Percentiles rank a stretch among this genome's conserved stretches.
Evolutionary conservation across 306 rosid genomes (phyloP).

Genomic region (Lathyrus aphaca): DNA sequence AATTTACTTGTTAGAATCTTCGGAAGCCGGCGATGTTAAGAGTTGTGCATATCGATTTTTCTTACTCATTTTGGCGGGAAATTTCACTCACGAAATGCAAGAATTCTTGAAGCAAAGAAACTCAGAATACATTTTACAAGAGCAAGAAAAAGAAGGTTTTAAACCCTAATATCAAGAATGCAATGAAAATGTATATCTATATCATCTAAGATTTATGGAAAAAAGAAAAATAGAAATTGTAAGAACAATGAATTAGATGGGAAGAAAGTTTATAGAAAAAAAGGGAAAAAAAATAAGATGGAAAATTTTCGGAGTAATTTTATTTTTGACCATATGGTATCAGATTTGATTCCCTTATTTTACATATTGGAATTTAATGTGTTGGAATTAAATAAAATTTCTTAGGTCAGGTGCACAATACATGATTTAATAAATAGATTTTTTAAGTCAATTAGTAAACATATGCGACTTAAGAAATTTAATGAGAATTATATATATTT

Average conservation of each 20-base stretch:
- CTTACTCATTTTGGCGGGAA: slow-evolving; percentile 44
- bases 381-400: no score
- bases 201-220: background rate
- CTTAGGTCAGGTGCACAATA: no score
- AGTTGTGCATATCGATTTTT: slow-evolving; percentile 16
- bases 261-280: no score
- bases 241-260: background rate
- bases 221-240: background rate
- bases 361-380: no score
- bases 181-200: background rate
- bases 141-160: slow-evolving; percentile 15
- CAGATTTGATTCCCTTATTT: no score
- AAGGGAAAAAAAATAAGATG: no score
- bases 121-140: background rate
- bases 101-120: slow-evolving; percentile 16
- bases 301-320: no score
- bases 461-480: no score
- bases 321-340: no score
- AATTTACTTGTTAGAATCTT: slow-evolving; percentile 46
- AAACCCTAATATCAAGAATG: slow-evolving; percentile 31
- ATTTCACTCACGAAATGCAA: slow-evolving; percentile 19
- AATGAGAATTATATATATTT: no score
- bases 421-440: no score
- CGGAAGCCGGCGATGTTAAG: slow-evolving; percentile 24
- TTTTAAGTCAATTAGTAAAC: no score